These are phyloP conservation scores for Syzygium oleosum DNA, from an alignment of 345 rosid genomes.

Conservation along the genomic window DNA sequence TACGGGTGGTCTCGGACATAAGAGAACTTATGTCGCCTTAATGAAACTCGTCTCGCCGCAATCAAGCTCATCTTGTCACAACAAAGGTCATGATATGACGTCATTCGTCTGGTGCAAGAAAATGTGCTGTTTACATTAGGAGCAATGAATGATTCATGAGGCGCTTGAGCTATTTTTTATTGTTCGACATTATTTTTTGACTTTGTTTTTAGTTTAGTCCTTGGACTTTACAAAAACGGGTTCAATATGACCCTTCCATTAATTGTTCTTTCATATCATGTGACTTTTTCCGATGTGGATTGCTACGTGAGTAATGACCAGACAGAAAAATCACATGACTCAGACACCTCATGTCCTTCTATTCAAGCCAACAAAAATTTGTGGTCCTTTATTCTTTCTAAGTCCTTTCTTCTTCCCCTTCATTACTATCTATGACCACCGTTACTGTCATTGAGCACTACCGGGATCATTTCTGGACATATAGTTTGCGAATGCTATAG, in stretches of 20 bases:
- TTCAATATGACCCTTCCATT: background rate
- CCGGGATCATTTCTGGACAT: background rate
- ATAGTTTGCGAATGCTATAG: too few species aligned
- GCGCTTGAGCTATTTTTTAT: too few species aligned
- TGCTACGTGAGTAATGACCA: background rate
- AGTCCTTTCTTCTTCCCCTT: background rate
- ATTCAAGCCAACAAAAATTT: background rate
- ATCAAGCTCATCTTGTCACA: too few species aligned
- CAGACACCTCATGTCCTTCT: background rate
- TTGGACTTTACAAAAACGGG: background rate
- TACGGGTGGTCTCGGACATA: too few species aligned
- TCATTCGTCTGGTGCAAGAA: too few species aligned
- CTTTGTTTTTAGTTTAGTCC: background rate
- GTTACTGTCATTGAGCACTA: background rate
- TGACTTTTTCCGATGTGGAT: background rate
- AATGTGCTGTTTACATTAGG: too few species aligned
- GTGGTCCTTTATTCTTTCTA: accelerated
- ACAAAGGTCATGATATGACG: too few species aligned
- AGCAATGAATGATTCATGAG: too few species aligned
- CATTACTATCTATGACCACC: background rate
- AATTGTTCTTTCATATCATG: background rate
- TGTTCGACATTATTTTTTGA: too few species aligned
- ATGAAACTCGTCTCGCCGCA: too few species aligned
- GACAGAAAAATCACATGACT: background rate
- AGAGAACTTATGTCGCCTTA: too few species aligned